These are phyloP conservation scores for Fusarium pseudocircinatum DNA, from an alignment of 2,329 filamentous ascomycete species.

Conservation along the genomic window DNA sequence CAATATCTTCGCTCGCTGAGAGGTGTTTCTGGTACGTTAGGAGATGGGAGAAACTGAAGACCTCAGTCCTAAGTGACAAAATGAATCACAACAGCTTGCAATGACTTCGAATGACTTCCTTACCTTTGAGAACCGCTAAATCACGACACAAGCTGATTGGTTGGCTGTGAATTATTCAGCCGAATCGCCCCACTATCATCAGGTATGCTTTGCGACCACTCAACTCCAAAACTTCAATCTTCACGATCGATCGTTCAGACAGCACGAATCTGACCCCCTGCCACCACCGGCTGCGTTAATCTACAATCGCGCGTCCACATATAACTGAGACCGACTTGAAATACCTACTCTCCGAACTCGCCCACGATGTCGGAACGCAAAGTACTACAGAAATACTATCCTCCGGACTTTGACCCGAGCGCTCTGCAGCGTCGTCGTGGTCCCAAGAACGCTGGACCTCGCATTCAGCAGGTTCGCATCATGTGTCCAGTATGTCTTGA, in stretches of 20 bases:
- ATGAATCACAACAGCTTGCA: neutral
- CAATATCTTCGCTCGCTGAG: neutral
- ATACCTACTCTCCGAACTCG: neutral
- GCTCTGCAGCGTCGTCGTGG: conserved; percentile 77
- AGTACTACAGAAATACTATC: conserved; percentile 73
- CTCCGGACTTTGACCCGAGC: conserved; percentile 89
- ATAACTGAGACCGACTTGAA: neutral
- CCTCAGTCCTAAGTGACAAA: neutral
- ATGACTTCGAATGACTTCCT: neutral
- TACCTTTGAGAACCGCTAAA: no score
- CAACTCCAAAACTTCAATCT: neutral
- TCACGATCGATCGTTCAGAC: neutral
- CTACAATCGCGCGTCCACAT: neutral
- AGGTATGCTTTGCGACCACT: neutral
- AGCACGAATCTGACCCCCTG: neutral
- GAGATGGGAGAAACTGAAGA: neutral
- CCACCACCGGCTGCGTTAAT: neutral
- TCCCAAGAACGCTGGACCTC: conserved; percentile 78
- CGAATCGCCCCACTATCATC: neutral
- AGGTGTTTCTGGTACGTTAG: neutral
- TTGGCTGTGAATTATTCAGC: neutral
- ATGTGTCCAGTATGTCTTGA: neutral
- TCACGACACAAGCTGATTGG: neutral
- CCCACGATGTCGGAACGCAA: conserved; percentile 84
- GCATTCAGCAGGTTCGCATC: conserved; percentile 81